A percentile compares a stretch with the other conserved stretches of the same genome.
Evolutionary conservation across 2,329 filamentous ascomycete species (phyloP).

Genomic region (Monosporascus sp.): DNA sequence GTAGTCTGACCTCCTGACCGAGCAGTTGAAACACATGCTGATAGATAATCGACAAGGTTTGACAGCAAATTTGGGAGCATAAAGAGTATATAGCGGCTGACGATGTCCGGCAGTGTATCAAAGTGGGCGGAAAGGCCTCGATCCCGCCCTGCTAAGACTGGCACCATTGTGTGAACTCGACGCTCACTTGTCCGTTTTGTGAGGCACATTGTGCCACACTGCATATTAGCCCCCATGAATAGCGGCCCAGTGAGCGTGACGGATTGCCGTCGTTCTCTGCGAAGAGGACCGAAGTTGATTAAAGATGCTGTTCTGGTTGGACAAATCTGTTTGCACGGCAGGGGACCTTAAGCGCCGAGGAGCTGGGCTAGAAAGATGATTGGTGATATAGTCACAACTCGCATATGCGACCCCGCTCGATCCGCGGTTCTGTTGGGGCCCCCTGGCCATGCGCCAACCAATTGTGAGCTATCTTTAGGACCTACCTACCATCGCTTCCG

Average conservation of each 20-base stretch:
- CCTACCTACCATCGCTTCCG: slow-evolving; percentile 8
- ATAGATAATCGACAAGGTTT: slow-evolving; percentile 41
- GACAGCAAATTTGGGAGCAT: slow-evolving; percentile 36
- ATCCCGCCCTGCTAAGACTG: slow-evolving; percentile 28
- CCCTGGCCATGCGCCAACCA: neutral
- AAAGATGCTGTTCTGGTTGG: slow-evolving; percentile 25
- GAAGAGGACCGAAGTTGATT: slow-evolving; percentile 14
- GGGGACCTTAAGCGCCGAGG: slow-evolving; percentile 26
- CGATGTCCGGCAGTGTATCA: slow-evolving; percentile 42
- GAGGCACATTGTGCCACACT: slow-evolving; percentile 26
- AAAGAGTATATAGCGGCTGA: slow-evolving; percentile 55
- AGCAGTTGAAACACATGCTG: slow-evolving; percentile 47
- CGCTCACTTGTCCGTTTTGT: slow-evolving; percentile 35
- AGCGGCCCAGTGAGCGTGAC: slow-evolving; percentile 30
- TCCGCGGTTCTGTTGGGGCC: slow-evolving; percentile 6
- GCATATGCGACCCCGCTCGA: slow-evolving; percentile 20
- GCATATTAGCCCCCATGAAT: slow-evolving; percentile 29
- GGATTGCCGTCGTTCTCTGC: slow-evolving; percentile 20
- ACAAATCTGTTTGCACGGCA: slow-evolving; percentile 18
- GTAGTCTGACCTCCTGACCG: slow-evolving; percentile 36
- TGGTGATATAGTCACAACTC: slow-evolving; percentile 13
- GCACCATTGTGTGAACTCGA: slow-evolving; percentile 36
- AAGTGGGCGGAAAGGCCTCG: slow-evolving; percentile 24
- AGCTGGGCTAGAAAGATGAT: slow-evolving; percentile 18
- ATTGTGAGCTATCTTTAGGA: slow-evolving; percentile 5